Evolutionary conservation across 75 land plant species (phyloP), one percentile per base, ranked within the genome.

Genomic region (Selaginella tamariscina): DNA sequence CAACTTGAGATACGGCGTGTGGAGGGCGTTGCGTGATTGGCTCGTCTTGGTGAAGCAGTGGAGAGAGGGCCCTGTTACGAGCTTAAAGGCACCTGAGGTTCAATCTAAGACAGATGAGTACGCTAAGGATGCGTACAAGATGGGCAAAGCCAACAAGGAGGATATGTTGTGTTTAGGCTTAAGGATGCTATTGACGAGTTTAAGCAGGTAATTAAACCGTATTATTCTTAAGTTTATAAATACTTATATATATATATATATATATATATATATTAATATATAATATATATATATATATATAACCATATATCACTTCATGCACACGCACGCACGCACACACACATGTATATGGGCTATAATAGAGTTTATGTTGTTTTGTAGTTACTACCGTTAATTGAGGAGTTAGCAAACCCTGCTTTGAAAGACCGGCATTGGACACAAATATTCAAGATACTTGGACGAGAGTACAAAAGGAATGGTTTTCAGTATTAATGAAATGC

Each of bases 91-190:
- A 23, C 9, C 70, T 0, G 54, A 73, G 21, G 60, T 77, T 21
- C 32, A 29, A 9, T 30, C 49, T 0, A 77, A 77, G 32, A 73
- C 75, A 1, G 79, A 77, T 1, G 79, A 77, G 30, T 72, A 68
- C 62, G 54, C 75, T 0, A 77, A 77, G 54, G 79, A 77, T 29
- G 79, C 79, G 2, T 77, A 73, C 66, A 67, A 54, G 33, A 72
- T 77, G 75, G 79, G 79, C 9, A 77, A 77, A 67, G 75, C 75
- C 1, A 77, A 74, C 67, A 77, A 77, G 54, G 79, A 77, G 55
- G 79, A 77, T 64, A 72, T 63, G 0, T 74, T 77, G 75, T 77
- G 5, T 77, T 59, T 54, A 77, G 75, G 60, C 67, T 77, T 0
- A 77, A 77, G 64, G 79, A 77, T 32, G 56, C 79, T 0, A 77